A percentile compares a stretch with the other conserved stretches of the same genome.
Evolutionary conservation across 2,329 filamentous ascomycete genomes (phyloP).

Genomic region (Amphichorda felina): DNA sequence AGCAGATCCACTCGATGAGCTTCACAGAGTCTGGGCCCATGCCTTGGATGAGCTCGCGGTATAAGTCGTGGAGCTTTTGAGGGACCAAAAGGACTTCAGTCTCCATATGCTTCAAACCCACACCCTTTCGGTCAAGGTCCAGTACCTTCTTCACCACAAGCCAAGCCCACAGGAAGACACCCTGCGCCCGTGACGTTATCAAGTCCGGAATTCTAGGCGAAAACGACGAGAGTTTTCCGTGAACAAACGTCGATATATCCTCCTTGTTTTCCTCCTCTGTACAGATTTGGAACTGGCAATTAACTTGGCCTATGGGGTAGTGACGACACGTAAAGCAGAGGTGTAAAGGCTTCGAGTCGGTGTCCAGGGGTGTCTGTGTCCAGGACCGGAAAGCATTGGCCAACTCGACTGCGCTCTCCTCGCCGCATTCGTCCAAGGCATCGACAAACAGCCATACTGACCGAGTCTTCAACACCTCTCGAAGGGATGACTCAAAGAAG

Average conservation of each 20-base stretch:
- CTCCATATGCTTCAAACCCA: neutral
- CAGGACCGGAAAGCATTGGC: conserved; percentile 8
- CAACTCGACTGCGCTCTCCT: conserved; percentile 10
- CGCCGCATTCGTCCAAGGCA: conserved; percentile 20
- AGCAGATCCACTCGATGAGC: neutral
- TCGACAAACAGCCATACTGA: conserved; percentile 18
- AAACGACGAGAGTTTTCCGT: neutral
- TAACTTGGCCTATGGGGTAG: neutral
- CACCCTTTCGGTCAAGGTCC: neutral
- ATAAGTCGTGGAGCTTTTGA: neutral
- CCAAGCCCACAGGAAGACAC: conserved; percentile 1
- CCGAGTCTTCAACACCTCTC: conserved; percentile 7
- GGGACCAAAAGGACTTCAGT: neutral
- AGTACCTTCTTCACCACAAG: neutral
- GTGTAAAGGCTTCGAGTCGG: neutral
- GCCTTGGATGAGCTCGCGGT: neutral
- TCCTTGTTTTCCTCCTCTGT: neutral
- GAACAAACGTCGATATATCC: neutral
- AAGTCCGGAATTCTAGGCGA: neutral
- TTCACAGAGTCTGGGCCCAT: neutral
- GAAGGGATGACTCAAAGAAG: conserved; percentile 9
- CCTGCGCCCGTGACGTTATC: neutral
- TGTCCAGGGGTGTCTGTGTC: neutral
- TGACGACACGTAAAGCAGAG: conserved; percentile 1
- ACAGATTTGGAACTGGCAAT: neutral